Conservation (phyloP, 208 protist species). For the Naegleria fowleri region DNA sequence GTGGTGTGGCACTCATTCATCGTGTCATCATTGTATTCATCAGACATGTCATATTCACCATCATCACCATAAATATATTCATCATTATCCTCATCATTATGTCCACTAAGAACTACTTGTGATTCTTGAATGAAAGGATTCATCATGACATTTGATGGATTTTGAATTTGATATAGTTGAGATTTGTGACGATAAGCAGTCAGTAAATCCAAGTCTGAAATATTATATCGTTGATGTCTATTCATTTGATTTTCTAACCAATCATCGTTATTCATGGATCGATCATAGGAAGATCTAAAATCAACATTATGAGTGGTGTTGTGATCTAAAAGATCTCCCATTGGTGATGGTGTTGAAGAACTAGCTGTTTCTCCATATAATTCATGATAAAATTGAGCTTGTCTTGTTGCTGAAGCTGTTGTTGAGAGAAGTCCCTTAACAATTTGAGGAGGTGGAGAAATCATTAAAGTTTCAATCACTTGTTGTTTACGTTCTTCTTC, state of each 20-base stretch:
- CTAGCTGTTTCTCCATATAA: neutral
- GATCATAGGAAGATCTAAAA: neutral
- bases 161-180: neutral
- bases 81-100: neutral
- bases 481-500: neutral
- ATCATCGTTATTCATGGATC: neutral
- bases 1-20: neutral
- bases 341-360: neutral
- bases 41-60: neutral
- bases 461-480: neutral
- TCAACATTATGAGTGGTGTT: neutral
- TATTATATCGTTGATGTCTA: neutral
- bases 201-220: slow-evolving; percentile 10
- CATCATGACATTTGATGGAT: neutral
- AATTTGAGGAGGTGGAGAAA: neutral
- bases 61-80: neutral
- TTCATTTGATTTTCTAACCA: neutral
- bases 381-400: neutral
- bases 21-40: neutral
- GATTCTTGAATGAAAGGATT: neutral
- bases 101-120: neutral
- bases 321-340: neutral
- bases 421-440: neutral
- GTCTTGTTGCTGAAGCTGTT: neutral
- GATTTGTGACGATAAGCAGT: neutral